Percentiles rank a stretch among this genome's conserved stretches.
These are phyloP conservation scores for Candida odintsovae DNA, from an alignment of 805 yeast genomes.

Conservation along the genomic window DNA sequence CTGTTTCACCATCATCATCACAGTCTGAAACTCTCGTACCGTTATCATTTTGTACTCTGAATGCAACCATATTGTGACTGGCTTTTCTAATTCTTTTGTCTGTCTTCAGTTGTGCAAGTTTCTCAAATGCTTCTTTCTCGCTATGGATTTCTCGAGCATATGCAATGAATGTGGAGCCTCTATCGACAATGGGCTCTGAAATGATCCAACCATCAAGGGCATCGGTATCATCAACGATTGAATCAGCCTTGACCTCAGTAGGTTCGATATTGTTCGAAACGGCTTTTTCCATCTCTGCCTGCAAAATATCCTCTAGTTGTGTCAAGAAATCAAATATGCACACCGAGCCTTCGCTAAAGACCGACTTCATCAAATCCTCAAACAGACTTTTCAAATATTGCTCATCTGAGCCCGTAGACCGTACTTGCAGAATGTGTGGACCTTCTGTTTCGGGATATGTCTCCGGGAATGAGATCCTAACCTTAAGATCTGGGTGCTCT, in stretches of 20 bases:
- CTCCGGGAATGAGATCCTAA: conserved; percentile 70
- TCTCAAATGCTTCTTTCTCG: conserved; percentile 59
- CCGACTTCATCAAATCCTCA: conserved; percentile 44
- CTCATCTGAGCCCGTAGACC: conserved; percentile 29
- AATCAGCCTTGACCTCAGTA: not conserved
- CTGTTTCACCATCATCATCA: conserved; percentile 96
- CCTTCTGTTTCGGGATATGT: conserved; percentile 56
- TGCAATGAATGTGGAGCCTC: conserved; percentile 83
- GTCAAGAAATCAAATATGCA: conserved; percentile 73
- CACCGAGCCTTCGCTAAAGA: conserved; percentile 58
- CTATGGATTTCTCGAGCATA: conserved; percentile 58
- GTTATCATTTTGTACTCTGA: conserved; percentile 54
- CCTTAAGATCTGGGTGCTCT: conserved; percentile 49
- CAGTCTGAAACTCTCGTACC: conserved; percentile 72
- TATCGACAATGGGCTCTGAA: conserved; percentile 73
- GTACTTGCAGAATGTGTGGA: conserved; percentile 62
- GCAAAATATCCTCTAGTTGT: conserved; percentile 54
- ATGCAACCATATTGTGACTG: conserved; percentile 79
- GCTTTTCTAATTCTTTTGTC: conserved; percentile 68
- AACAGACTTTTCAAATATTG: conserved; percentile 44
- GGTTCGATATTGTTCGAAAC: not conserved
- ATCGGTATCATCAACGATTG: conserved; percentile 24
- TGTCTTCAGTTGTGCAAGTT: conserved; percentile 44
- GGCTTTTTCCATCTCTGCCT: conserved; percentile 24
- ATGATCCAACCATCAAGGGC: conserved; percentile 68